These are phyloP conservation scores for Phlebopus sp. DNA, from an alignment of 1,284 basidiomycete genomes.

Conservation along the genomic window DNA sequence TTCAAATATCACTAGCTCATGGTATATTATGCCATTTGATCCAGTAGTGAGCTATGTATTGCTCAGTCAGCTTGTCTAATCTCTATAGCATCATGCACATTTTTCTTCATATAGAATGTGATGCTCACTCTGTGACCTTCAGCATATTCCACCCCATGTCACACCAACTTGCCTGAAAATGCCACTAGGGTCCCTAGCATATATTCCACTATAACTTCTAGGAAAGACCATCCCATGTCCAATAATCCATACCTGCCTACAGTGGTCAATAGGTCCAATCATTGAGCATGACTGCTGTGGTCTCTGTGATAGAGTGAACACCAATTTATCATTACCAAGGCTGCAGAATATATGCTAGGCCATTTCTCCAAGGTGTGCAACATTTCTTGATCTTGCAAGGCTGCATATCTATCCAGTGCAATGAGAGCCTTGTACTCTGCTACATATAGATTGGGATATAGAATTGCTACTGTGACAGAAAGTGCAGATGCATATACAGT, in stretches of 20 bases:
- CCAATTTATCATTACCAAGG: conserved; percentile 5
- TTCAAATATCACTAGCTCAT: too few species aligned
- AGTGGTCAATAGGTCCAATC: conserved; percentile 3
- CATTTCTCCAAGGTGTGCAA: background rate
- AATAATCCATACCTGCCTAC: background rate
- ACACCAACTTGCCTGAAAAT: conserved; percentile 4
- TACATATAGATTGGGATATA: conserved; percentile 7
- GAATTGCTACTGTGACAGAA: background rate
- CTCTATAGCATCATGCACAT: background rate
- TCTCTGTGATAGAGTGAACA: conserved; percentile 6
- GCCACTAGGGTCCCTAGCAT: conserved; percentile 5
- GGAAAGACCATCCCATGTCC: background rate
- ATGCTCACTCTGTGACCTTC: conserved; percentile 2
- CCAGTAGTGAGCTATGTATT: too few species aligned
- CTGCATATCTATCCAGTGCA: background rate
- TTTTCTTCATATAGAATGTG: conserved; percentile 8
- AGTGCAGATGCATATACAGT: background rate
- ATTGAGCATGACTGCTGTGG: background rate
- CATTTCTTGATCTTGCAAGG: background rate
- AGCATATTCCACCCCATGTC: conserved; percentile 1
- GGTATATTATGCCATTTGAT: too few species aligned
- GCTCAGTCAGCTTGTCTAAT: background rate
- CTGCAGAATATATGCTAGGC: conserved; percentile 4
- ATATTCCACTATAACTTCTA: background rate
- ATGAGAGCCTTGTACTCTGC: background rate